Evolutionary conservation across 2,329 filamentous ascomycete species (phyloP), one percentile per base, ranked within the genome.

Genomic region (Westerdykella ornata): DNA sequence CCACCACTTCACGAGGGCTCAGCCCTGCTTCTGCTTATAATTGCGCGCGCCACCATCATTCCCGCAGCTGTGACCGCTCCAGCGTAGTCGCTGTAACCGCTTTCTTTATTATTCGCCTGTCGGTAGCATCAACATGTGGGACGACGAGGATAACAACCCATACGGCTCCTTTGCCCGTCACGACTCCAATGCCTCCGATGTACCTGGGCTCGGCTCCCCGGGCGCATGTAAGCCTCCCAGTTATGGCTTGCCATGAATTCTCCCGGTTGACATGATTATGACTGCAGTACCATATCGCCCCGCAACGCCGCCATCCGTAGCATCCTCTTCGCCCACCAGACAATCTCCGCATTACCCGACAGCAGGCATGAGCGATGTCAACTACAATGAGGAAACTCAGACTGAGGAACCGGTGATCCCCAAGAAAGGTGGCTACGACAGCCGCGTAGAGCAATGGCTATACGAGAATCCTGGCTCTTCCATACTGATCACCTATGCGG

Each of bases 121-220:
- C 13, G 30, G 30, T 33, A 33, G 30, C 30, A 33, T 13, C 30
- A 45, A 57, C 54, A 97, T 97, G 90, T 97, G 90, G 90, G 94
- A 96, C 76, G 89, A 97, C 74, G 90, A 97, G 71, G 88, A 97
- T 63, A 97, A 97, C 71, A 97, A 97, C 66, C 90, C 90, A 4
- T 96, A 97, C 62, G 89, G 88, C 58, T 90, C 87, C 67, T 96
- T 94, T 72, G 86, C 92, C 66, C 84, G 85, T 57, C 81, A 86
- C 57, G 86, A 94, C 67, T 86, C 85, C 47, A 80, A 84, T 64
- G 76, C 80, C 35, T 87, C 83, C 19, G 83, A 83, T 22, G 68
- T 43, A 18, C 58, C 58, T 65, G 70, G 48, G 56, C 65, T 65
- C 44, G 56, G 56, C 42, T 68, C 66, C 12, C 66, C 65, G 35